Evolutionary conservation across 306 rosid species (phyloP), one percentile per base, ranked within the genome.

Genomic region (Gastrolobium villosum): DNA sequence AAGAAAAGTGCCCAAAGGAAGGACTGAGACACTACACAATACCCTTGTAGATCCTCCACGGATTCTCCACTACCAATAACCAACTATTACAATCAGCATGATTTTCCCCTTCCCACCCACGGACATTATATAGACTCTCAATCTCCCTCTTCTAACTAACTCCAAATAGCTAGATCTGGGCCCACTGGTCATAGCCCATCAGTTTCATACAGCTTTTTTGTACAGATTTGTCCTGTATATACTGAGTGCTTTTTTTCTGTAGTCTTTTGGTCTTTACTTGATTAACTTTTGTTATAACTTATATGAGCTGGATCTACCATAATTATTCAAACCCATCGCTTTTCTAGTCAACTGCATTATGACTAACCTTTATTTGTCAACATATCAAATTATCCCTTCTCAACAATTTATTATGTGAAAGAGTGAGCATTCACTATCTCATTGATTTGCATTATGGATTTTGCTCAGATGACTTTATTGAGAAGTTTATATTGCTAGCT

Each of bases 391-490:
- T 55, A 13, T 72, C 65, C 40, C 40, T 37, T 72, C 30, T 39
- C 30, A 26, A 10, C 11, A 55, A 48, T 45, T 32, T 11, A 28
- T 72, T 10, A 55, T 39, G 13, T 36, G 62, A 52, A 66, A 74
- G 10, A 36, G 54, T 59, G 11, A 48, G 39, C 32, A 26, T 37
- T 63, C 31, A 28, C 9, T 50, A 6, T 67, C 14, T 10, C 26
- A 67, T 41, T 31, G 46, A 37, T 40, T 34, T 46, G 63, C 80
- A 11, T 61, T 35, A 30, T 55, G 39, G n/a, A 74, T 43, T 70
- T 60, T 50, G 6, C 44, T 49, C 83, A 2, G 5, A 59, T 78
- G 53, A 46, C 32, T 36, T 9, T 20, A 36, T 13, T 45, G 32
- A 37, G 40, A 44, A 81, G 4, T 59, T 14, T 59, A 31, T 28